phyloP scores from a whole-genome alignment of 2,329 filamentous ascomycete genomes.

The Pseudogymnoascus destructans region DNA sequence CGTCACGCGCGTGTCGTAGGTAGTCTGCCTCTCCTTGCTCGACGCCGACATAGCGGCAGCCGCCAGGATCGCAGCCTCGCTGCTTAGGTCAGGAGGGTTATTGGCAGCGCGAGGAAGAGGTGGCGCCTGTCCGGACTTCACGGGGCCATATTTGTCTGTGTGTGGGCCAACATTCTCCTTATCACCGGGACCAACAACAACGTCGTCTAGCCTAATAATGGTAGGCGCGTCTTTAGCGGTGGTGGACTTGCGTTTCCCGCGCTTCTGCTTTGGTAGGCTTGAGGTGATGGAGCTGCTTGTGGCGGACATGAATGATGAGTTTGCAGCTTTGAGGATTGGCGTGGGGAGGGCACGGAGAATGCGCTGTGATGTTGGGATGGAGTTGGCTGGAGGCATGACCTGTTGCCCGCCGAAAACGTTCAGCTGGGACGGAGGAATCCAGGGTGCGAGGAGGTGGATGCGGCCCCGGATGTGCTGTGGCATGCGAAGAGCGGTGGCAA shows the following conservation, averaged over 20 bases:
- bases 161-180: constrained; percentile 25
- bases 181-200: constrained; percentile 23
- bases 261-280: constrained; percentile 55
- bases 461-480: constrained; percentile 89
- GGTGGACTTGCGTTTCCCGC: constrained; percentile 45
- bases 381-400: constrained; percentile 64
- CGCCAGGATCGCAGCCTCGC: constrained; percentile 27
- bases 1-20: constrained; percentile 75
- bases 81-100: constrained; percentile 21
- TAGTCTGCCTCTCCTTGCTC: constrained; percentile 58
- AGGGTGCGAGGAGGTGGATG: constrained; percentile 87
- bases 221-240: constrained; percentile 28
- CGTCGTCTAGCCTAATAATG: constrained; percentile 27
- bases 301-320: constrained; percentile 87
- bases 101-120: constrained; percentile 20
- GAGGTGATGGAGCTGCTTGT: constrained; percentile 78
- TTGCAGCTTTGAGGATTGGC: constrained; percentile 83
- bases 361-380: constrained; percentile 81
- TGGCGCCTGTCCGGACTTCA: constrained; percentile 22
- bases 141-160: constrained; percentile 20
- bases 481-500: constrained; percentile 89
- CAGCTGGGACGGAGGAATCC: constrained; percentile 94
- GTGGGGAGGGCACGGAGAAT: constrained; percentile 83
- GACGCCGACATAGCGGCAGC: constrained; percentile 48
- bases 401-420: constrained; percentile 63